phyloP scores from a whole-genome alignment of 208 protist genomes.

The Wallacemonas sp. region DNA sequence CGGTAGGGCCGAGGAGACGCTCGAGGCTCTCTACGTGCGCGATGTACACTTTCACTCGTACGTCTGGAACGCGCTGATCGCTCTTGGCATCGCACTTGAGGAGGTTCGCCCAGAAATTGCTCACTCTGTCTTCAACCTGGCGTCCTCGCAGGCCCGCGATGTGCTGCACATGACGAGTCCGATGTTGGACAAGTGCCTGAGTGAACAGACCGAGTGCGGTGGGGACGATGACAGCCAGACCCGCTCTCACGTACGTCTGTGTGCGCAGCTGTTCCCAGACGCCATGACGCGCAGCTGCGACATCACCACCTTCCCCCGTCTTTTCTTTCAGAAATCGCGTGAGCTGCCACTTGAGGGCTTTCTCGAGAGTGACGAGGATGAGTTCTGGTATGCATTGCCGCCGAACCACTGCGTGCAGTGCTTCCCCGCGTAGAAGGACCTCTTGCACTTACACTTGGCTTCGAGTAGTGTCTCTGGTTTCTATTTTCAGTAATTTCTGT shows the following conservation, averaged over 20 bases:
- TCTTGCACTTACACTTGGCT: too few relatives aligned
- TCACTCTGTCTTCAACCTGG: slow-evolving; percentile 37
- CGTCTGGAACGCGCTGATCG: slow-evolving; percentile 52
- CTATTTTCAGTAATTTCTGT: too few relatives aligned
- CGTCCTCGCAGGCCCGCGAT: slow-evolving; percentile 25
- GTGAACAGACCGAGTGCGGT: background rate
- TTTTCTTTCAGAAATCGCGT: slow-evolving; percentile 35
- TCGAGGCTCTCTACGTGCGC: slow-evolving; percentile 24
- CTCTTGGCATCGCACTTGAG: slow-evolving; percentile 57
- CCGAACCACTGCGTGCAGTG: slow-evolving; percentile 41
- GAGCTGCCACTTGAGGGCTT: slow-evolving; percentile 26
- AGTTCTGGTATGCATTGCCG: slow-evolving; percentile 40
- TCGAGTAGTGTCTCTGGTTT: too few relatives aligned
- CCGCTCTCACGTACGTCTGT: slow-evolving; percentile 1
- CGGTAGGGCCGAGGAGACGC: background rate
- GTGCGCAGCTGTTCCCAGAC: background rate
- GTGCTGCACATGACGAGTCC: slow-evolving; percentile 31
- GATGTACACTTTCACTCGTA: slow-evolving; percentile 49
- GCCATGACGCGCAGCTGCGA: slow-evolving; percentile 21
- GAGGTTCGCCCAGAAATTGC: slow-evolving; percentile 38
- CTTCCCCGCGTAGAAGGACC: slow-evolving; percentile 25
- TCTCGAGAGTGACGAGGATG: slow-evolving; percentile 10
- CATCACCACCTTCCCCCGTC: slow-evolving; percentile 38
- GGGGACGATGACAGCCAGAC: background rate
- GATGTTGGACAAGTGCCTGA: slow-evolving; percentile 29